Evolutionary conservation across 2,329 filamentous ascomycete genomes (phyloP).

Genomic region (Trichoderma pleuroti): DNA sequence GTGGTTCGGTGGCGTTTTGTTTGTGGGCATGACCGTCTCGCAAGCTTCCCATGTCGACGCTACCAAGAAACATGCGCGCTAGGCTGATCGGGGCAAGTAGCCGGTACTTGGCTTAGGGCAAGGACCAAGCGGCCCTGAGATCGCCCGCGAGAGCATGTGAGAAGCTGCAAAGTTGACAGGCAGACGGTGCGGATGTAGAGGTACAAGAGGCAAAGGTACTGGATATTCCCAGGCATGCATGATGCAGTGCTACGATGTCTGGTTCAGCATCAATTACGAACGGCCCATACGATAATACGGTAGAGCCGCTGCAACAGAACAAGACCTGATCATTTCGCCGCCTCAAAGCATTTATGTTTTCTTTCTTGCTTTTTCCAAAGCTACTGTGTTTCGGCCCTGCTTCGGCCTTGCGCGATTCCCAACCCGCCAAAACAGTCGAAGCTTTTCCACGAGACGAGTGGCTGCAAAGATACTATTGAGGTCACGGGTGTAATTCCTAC

Average conservation of each 20-base stretch:
- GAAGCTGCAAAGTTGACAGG: background rate
- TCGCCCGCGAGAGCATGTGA: constrained; percentile 11
- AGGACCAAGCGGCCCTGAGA: constrained; percentile 2
- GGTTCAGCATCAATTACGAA: background rate
- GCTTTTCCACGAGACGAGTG: background rate
- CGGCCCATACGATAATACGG: background rate
- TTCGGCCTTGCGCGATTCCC: background rate
- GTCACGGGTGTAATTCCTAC: background rate
- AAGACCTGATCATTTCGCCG: too few relatives aligned
- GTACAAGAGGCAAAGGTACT: background rate
- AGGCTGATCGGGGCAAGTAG: constrained; percentile 8
- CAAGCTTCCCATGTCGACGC: constrained; percentile 10
- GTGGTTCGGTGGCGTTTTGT: constrained; percentile 14
- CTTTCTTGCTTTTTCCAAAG: background rate
- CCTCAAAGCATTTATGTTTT: background rate
- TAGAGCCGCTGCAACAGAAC: background rate
- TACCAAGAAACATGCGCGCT: background rate
- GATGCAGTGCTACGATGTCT: background rate
- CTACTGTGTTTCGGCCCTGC: background rate
- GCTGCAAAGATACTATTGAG: too few relatives aligned
- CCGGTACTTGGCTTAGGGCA: constrained; percentile 15
- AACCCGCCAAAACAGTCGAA: background rate
- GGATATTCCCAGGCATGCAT: background rate
- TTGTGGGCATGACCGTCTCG: constrained; percentile 15
- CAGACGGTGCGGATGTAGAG: background rate